Evolutionary conservation across 352 stramenopile genomes (phyloP), one percentile per base, ranked within the genome.

Genomic region (Phytophthora cryptogea): DNA sequence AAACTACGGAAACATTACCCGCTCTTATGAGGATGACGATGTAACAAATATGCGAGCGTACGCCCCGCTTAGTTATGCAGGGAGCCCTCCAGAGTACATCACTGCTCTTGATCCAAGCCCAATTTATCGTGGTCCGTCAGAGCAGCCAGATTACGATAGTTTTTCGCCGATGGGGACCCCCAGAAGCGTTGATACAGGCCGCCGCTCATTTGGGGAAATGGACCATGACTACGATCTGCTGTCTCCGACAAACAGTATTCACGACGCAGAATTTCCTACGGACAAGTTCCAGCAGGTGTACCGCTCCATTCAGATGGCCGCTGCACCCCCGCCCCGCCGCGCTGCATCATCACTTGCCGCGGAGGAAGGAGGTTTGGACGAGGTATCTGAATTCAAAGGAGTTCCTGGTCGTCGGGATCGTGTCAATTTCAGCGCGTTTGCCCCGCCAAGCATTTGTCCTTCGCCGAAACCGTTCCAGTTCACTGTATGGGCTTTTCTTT

Each of bases 371-470:
- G 44, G 68, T 27, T 49, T 70, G 40, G 54, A 65, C 41, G 36
- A 37, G 41, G 23, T 32, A 46, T 63, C 63, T 2, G 74, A 80
- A 40, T 83, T 78, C 13, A 72, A 76, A 55, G 62, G 74, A 20
- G 74, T 82, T 0, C 54, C 74, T 43, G 76, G 74, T 3, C 52
- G 55, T 17, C 75, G 81, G 9, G 85, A 94, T 57, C 83, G 83
- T 8, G 85, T 94, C 3, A 84, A 90, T 48, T 94, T 94, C 32
- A 86, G 74, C 53, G 78, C 83, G 13, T 94, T 88, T 59, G 82
- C 83, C 1, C 83, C 85, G 9, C 75, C 80, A 1, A 77, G 68
- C 27, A 76, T 94, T 1, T 74, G 58, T 16, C 74, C 76, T n/a
- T 83, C 77, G 20, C 66, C 59, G n/a, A 84, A 83, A 36, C 70